phyloP scores from a whole-genome alignment of 2,329 filamentous ascomycete species.

The Fusarium succisae region DNA sequence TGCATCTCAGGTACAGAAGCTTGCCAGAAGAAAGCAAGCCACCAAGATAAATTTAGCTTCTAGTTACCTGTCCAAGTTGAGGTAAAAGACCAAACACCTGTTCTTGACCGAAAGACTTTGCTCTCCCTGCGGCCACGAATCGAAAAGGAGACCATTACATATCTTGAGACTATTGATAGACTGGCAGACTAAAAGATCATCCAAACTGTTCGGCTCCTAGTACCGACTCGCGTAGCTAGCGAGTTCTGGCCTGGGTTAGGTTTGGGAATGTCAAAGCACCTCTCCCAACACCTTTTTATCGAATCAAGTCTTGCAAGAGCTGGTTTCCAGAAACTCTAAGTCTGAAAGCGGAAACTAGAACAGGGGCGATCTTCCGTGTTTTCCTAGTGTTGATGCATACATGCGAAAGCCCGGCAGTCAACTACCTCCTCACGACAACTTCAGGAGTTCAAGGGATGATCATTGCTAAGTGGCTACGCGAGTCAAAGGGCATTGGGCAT shows the following conservation, averaged over 20 bases:
- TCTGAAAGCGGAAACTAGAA: neutral
- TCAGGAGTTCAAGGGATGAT: neutral
- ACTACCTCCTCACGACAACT: neutral
- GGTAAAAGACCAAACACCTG: neutral
- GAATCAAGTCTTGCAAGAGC: neutral
- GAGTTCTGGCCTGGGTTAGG: neutral
- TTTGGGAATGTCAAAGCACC: neutral
- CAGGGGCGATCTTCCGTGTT: neutral
- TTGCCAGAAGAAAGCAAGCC: conserved; percentile 7
- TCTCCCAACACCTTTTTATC: neutral
- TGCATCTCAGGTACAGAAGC: conserved; percentile 10
- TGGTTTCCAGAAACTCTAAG: neutral
- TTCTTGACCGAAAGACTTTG: neutral
- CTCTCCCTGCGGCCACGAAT: conserved; percentile 2
- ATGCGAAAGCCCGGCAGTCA: neutral
- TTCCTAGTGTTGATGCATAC: neutral
- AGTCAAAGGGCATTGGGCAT: neutral
- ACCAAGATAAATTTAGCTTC: conserved; percentile 26
- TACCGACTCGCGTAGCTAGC: conserved; percentile 1
- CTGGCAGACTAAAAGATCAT: neutral
- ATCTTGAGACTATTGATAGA: neutral
- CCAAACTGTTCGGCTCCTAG: neutral
- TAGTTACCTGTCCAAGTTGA: neutral
- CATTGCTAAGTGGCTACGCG: neutral
- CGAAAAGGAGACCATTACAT: neutral